Evolutionary conservation across 225 moss, liverwort and hornwort species (phyloP).

Genomic region (Physcomitrellopsis africana): DNA sequence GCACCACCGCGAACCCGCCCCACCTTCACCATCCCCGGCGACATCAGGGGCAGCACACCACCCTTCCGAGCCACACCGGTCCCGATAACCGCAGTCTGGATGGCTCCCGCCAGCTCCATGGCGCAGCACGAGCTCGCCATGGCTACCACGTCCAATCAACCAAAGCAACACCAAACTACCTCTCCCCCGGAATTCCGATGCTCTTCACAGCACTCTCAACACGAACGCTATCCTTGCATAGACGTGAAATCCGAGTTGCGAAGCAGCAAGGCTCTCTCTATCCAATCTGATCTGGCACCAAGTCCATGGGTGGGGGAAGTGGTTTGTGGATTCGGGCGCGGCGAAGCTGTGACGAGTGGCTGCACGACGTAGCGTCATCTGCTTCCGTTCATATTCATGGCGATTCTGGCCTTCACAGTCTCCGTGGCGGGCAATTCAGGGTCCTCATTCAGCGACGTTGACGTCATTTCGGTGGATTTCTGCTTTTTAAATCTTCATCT

Average conservation of each 20-base stretch:
- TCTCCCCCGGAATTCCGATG: not conserved
- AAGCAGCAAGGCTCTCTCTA: no score
- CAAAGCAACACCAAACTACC: not conserved
- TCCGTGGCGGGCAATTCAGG: conserved; percentile 17
- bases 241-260: no score
- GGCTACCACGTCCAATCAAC: not conserved
- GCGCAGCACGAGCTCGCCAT: conserved; percentile 49
- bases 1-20: not conserved
- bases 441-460: no score
- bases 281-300: no score
- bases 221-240: no score
- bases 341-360: conserved; percentile 15
- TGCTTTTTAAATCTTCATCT: no score
- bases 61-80: not conserved
- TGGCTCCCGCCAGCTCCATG: conserved; percentile 37
- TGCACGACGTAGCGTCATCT: conserved; percentile 47
- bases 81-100: no score
- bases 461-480: no score
- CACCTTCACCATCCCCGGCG: not conserved
- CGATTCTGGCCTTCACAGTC: conserved; percentile 2
- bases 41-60: not conserved
- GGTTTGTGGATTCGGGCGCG: not conserved
- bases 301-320: not conserved
- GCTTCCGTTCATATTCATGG: conserved; percentile 23
- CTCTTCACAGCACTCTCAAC: no score